Base-by-base conservation (phyloP, 805 yeast genomes). In the Candida khao-thaluensis region DNA sequence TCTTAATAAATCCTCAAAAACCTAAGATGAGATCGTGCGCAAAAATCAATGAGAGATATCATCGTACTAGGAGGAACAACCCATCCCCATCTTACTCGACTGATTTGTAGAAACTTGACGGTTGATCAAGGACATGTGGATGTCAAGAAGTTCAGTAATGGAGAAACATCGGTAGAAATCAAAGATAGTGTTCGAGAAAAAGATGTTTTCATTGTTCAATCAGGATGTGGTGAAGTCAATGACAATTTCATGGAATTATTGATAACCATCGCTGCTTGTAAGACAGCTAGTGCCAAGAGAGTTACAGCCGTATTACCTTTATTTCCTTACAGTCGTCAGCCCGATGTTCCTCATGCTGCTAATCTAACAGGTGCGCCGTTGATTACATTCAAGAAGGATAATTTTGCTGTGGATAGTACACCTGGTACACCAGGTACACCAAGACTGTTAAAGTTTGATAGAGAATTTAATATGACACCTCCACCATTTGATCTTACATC, bases 311-410 rank as follows among this genome's bases (percentile, higher is more conserved):
- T 89, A 21, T 70, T 86, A 60, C 99, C 99, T 3, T 72, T 89
- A 44, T 93, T 93, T 62, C 96, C 98, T 18, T 93, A 93, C 59
- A 85, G 95, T 2, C 76, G 99, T 55, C 99, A 93, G 62, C 95
- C 96, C 3, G 98, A 91, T 61, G 79, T 87, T 25, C 95, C 96
- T 22, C 85, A 84, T 54, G 79, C 85, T 41, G 66, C 68, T 4
- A 51, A 55, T 33, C 75, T 76, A 54, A 75, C 77, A 25, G 93
- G 95, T 9, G 86, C 90, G 1, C 95, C 95, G 7, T 65, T 60
- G 14, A 44, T 64, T 17, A 38, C 56, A 9, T 51, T 57, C 22
- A 59, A 54, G 42, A 64, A 62, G 48, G 69, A 58, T 17, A 60
- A 47, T 36, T 74, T 71, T 51, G 69, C 76, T 3, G 71, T 63